A percentile compares a stretch with the other conserved stretches of the same genome.
Evolutionary conservation across 805 yeast species (phyloP).

Genomic region (Zygoascus bituminiphila): DNA sequence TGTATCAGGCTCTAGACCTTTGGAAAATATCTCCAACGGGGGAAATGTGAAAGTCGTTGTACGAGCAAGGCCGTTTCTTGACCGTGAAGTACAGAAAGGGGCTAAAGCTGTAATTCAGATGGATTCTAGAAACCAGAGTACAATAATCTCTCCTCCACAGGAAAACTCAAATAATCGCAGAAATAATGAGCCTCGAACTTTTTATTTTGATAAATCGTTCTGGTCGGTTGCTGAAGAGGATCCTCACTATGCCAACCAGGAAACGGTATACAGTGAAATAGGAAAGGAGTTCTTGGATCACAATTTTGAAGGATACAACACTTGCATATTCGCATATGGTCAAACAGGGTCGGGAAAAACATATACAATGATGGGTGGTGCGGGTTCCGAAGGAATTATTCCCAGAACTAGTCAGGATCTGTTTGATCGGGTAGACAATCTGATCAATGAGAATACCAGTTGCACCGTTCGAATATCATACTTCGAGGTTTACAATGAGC

Average conservation of each 20-base stretch:
- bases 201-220: constrained; percentile 45
- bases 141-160: constrained; percentile 16
- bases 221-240: constrained; percentile 37
- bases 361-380: constrained; percentile 66
- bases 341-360: constrained; percentile 85
- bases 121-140: constrained; percentile 14
- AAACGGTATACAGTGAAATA: constrained; percentile 40
- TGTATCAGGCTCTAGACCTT: neutral
- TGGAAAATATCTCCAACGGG: neutral
- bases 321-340: constrained; percentile 70
- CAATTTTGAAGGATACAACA: constrained; percentile 61
- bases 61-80: constrained; percentile 31
- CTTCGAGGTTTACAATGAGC: constrained; percentile 72
- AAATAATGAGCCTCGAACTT: constrained; percentile 31
- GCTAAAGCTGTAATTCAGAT: constrained; percentile 14
- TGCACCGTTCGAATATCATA: constrained; percentile 48
- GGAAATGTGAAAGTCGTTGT: constrained; percentile 34
- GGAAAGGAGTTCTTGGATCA: constrained; percentile 57
- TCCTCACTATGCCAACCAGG: constrained; percentile 40
- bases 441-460: constrained; percentile 33
- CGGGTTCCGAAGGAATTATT: constrained; percentile 47
- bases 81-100: constrained; percentile 17
- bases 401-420: constrained; percentile 52
- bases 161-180: constrained; percentile 13
- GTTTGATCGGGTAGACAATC: constrained; percentile 35